Conservation (phyloP, 352 stramenopile species). For the Sclerospora graminicola region DNA sequence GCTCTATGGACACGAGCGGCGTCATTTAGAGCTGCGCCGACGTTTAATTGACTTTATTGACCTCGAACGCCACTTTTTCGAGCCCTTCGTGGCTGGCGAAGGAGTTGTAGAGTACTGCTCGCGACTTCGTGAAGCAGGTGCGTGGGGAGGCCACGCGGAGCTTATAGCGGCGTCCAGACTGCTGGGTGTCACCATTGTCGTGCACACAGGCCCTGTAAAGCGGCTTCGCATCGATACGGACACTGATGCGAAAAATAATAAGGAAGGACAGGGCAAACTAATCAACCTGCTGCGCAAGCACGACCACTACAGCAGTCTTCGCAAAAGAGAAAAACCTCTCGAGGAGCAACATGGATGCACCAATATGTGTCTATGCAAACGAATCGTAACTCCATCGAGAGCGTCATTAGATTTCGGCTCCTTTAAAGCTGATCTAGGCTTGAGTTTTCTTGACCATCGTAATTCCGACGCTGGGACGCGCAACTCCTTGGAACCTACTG, state of each 20-base stretch:
- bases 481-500: slow-evolving; percentile 14
- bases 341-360: slow-evolving; percentile 21
- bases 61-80: slow-evolving; percentile 28
- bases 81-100: slow-evolving; percentile 32
- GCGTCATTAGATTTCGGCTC: slow-evolving; percentile 16
- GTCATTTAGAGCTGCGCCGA: slow-evolving; percentile 35
- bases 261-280: slow-evolving; percentile 22
- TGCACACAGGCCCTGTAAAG: slow-evolving; percentile 45
- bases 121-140: slow-evolving; percentile 41
- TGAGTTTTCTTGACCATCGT: slow-evolving; percentile 6
- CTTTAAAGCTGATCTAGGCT: slow-evolving; percentile 12
- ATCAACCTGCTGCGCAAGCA: slow-evolving; percentile 37
- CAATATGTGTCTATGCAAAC: slow-evolving; percentile 18
- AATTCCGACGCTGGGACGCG: slow-evolving; percentile 8
- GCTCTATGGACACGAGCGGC: slow-evolving; percentile 36
- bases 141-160: slow-evolving; percentile 54
- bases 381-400: slow-evolving; percentile 18
- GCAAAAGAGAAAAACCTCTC: slow-evolving; percentile 12
- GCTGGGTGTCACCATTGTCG: slow-evolving; percentile 44
- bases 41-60: slow-evolving; percentile 47
- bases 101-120: slow-evolving; percentile 30
- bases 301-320: slow-evolving; percentile 49
- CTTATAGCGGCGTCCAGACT: slow-evolving; percentile 42
- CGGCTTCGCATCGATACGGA: slow-evolving; percentile 39
- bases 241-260: slow-evolving; percentile 11